A percentile compares a stretch with the other conserved stretches of the same genome.
phyloP scores from a whole-genome alignment of 805 yeast genomes.

The Pichia gijzeniarum region DNA sequence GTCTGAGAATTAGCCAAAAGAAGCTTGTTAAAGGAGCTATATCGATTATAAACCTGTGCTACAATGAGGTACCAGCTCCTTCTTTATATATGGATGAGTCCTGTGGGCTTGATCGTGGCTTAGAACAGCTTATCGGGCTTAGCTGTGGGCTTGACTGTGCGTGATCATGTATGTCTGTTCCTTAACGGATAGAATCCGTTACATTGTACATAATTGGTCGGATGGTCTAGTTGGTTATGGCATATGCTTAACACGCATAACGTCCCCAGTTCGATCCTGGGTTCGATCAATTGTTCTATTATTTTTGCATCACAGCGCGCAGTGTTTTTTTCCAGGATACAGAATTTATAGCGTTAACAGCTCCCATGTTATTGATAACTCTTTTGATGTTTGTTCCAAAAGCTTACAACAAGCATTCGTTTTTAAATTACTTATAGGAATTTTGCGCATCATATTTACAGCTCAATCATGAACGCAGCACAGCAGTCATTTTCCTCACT shows the following conservation, averaged over 20 bases:
- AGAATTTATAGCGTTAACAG: neutral
- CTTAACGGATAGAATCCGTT: neutral
- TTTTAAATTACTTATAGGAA: too few species aligned
- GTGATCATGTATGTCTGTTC: too few species aligned
- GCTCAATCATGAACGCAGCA: constrained; percentile 4
- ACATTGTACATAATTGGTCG: constrained; percentile 41
- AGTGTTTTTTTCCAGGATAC: neutral
- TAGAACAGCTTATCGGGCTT: too few species aligned
- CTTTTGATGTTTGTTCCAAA: neutral
- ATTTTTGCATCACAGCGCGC: neutral
- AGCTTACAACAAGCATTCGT: neutral
- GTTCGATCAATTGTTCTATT: constrained; percentile 64
- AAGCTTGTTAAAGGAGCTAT: too few species aligned
- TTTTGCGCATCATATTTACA: too few species aligned
- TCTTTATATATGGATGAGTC: too few species aligned
- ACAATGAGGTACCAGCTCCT: too few species aligned
- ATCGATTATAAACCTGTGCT: too few species aligned
- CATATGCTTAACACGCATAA: constrained; percentile 99
- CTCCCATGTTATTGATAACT: neutral
- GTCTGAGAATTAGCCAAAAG: too few species aligned
- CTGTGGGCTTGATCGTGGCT: too few species aligned
- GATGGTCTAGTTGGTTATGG: constrained; percentile 99
- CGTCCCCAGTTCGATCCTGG: constrained; percentile 99
- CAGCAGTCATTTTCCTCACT: constrained; percentile 17
- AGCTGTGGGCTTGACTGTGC: neutral